phyloP scores from a whole-genome alignment of 495 filamentous ascomycete species.

The Penicillium canescens region DNA sequence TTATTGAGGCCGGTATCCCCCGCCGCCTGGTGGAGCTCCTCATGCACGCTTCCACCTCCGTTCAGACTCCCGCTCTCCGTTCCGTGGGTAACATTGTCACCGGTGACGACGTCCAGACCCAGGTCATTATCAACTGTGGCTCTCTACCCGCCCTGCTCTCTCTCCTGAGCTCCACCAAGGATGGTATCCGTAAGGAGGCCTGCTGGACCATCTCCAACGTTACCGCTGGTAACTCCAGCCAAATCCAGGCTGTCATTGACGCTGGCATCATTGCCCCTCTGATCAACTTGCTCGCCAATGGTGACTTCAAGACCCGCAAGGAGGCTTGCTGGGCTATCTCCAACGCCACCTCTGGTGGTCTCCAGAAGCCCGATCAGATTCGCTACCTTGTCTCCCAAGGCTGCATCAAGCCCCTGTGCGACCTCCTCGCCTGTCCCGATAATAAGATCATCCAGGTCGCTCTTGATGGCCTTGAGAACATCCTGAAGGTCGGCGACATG shows the following conservation, averaged over 20 bases:
- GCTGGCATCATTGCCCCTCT: slow-evolving; percentile 95
- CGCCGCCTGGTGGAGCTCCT: slow-evolving; percentile 95
- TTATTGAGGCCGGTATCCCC: slow-evolving; percentile 97
- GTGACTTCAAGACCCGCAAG: slow-evolving; percentile 99
- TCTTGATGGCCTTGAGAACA: slow-evolving; percentile 97
- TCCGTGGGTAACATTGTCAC: slow-evolving; percentile 99
- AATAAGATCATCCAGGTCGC: slow-evolving; percentile 99
- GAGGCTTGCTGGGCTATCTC: slow-evolving; percentile 99
- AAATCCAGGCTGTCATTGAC: slow-evolving; percentile 97
- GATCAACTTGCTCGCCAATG: slow-evolving; percentile 92
- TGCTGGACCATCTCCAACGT: slow-evolving; percentile 99
- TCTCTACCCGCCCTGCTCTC: slow-evolving; percentile 88
- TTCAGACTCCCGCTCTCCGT: slow-evolving; percentile 95
- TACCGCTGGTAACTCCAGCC: slow-evolving; percentile 94
- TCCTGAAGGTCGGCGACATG: slow-evolving; percentile 98
- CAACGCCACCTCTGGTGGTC: slow-evolving; percentile 95
- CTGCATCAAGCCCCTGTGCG: slow-evolving; percentile 97
- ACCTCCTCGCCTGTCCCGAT: slow-evolving; percentile 93
- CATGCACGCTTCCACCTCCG: slow-evolving; percentile 98
- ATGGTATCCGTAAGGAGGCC: slow-evolving; percentile 98
- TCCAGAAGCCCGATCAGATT: slow-evolving; percentile 99
- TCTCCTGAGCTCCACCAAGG: slow-evolving; percentile 92
- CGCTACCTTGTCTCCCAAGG: slow-evolving; percentile 89
- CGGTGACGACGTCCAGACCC: slow-evolving; percentile 97
- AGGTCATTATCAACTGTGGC: slow-evolving; percentile 99